Conservation (phyloP, 106 monocot species). For the Dendrobium catenatum region DNA sequence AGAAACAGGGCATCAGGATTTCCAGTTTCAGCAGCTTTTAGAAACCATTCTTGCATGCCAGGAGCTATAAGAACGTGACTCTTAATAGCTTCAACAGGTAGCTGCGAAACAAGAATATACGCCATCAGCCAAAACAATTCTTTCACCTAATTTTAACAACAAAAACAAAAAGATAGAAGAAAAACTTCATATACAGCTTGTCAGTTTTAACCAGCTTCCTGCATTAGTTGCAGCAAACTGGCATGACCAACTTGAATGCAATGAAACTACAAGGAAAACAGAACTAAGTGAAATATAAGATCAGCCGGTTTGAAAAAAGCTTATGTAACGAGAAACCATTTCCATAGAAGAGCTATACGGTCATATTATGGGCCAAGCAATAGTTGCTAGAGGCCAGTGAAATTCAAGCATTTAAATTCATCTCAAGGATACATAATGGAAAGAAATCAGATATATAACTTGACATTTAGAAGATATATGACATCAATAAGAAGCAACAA, state of each 20-base stretch:
- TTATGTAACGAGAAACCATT: not conserved
- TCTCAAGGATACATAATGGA: too few species aligned
- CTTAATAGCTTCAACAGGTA: slow-evolving; percentile 57
- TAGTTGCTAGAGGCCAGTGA: too few species aligned
- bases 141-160: not conserved
- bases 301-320: not conserved
- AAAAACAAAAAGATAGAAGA: not conserved
- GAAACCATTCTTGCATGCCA: slow-evolving; percentile 53
- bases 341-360: too few species aligned
- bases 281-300: not conserved
- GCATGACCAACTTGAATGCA: not conserved
- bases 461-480: too few species aligned
- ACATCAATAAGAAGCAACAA: too few species aligned
- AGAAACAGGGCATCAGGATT: slow-evolving; percentile 87
- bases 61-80: slow-evolving; percentile 49
- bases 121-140: slow-evolving; percentile 7
- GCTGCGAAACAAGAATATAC: slow-evolving; percentile 43
- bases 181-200: not conserved
- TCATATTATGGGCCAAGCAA: too few species aligned
- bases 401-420: too few species aligned
- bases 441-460: too few species aligned
- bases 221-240: not conserved
- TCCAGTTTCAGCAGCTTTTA: slow-evolving; percentile 54
- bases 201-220: not conserved
- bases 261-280: not conserved